Percentiles rank a stretch among this genome's conserved stretches.
Conservation (phyloP, 306 rosid genomes). For the Prunus padus region DNA sequence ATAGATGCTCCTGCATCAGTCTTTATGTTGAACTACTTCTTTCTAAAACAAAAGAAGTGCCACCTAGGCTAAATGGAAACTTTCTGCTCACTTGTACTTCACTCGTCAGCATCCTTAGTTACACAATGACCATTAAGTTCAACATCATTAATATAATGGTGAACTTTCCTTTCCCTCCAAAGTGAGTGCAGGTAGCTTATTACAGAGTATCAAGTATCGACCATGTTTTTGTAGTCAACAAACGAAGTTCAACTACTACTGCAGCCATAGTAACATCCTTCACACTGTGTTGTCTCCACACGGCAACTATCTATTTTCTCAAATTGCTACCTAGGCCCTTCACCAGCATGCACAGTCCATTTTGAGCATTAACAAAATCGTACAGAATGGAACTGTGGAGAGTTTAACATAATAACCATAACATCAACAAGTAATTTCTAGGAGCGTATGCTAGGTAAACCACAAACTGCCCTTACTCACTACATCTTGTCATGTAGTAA, state of each 20-base stretch:
- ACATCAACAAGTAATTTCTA: background rate
- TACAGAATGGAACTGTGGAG: background rate
- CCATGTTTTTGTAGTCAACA: background rate
- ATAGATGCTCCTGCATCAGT: too few relatives aligned
- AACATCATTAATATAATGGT: too few relatives aligned
- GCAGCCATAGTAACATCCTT: background rate
- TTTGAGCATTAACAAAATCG: background rate
- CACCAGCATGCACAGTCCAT: background rate
- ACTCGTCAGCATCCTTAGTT: background rate
- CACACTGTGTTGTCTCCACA: background rate
- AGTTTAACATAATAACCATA: background rate
- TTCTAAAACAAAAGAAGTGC: background rate
- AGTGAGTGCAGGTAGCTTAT: background rate
- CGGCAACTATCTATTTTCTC: background rate
- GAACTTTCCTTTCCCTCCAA: background rate
- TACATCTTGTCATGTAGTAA: background rate
- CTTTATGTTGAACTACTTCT: background rate
- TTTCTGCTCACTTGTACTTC: background rate
- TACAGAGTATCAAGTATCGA: background rate
- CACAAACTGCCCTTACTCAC: background rate
- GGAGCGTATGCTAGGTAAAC: background rate
- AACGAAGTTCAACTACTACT: background rate
- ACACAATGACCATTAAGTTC: background rate
- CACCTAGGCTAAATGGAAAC: background rate
- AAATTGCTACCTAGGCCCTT: background rate